Conservation (phyloP, 106 monocot species). For the Phalaenopsis equestris region DNA sequence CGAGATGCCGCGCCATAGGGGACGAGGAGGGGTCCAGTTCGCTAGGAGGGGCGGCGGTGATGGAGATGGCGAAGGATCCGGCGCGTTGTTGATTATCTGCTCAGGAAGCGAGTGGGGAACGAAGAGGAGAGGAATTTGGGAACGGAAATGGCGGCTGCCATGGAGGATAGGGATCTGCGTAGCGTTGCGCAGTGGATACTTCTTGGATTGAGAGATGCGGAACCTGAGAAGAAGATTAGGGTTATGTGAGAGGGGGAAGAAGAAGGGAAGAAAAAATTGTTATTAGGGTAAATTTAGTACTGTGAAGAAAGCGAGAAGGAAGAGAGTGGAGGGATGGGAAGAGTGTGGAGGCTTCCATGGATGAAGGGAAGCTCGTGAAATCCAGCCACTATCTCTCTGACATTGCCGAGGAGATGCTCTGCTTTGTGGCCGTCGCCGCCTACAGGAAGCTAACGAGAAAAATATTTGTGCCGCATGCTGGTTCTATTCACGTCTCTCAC, state of each 20-base stretch:
- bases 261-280: not conserved
- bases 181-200: not conserved
- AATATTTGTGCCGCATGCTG: too few species aligned
- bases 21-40: constrained; percentile 41
- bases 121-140: not conserved
- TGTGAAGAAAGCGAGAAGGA: not conserved
- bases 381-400: not conserved
- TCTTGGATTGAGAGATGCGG: not conserved
- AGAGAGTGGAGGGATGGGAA: not conserved
- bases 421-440: not conserved
- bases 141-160: not conserved
- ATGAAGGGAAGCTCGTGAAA: not conserved
- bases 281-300: not conserved
- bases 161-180: not conserved
- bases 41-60: constrained; percentile 8
- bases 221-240: not conserved
- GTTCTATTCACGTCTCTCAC: too few species aligned
- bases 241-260: not conserved
- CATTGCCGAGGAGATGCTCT: not conserved
- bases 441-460: too few species aligned
- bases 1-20: constrained; percentile 66
- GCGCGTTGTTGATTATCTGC: constrained; percentile 22
- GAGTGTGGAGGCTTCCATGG: not conserved
- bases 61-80: not conserved
- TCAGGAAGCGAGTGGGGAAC: constrained; percentile 7